Conservation (phyloP, 805 yeast species). For the Metschnikowia kofuensis region DNA sequence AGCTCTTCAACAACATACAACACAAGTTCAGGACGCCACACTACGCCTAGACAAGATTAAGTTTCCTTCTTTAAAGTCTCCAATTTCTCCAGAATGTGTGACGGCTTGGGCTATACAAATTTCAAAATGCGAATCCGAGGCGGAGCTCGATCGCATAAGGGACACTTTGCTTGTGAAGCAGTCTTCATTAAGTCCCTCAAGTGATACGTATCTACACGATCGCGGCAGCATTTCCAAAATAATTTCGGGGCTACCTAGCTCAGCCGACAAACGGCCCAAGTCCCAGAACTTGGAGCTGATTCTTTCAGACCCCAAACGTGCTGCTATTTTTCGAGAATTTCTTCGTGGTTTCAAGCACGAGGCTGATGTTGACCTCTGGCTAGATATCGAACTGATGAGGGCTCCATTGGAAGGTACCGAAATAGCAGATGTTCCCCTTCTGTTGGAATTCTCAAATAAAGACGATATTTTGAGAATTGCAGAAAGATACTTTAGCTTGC, state of each 20-base stretch:
- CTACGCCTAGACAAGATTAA: background rate
- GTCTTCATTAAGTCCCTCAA: background rate
- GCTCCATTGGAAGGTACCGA: conserved; percentile 64
- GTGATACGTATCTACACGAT: background rate
- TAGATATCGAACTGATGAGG: conserved; percentile 60
- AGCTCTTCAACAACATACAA: conserved; percentile 65
- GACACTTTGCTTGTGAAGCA: background rate
- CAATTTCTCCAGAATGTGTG: conserved; percentile 2
- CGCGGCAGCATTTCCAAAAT: conserved; percentile 1
- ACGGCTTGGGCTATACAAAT: conserved; percentile 6
- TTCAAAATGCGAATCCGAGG: background rate
- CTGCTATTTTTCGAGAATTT: conserved; percentile 15
- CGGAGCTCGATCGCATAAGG: background rate
- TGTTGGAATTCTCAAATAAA: conserved; percentile 43
- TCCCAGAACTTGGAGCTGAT: conserved; percentile 9
- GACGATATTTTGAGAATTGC: conserved; percentile 55
- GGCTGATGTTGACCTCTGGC: conserved; percentile 55
- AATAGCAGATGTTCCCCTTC: conserved; percentile 29
- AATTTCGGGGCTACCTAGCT: background rate
- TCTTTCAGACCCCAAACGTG: conserved; percentile 8
- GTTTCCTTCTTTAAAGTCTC: conserved; percentile 6
- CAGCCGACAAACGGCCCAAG: background rate
- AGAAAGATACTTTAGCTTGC: conserved; percentile 36
- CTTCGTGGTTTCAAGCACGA: conserved; percentile 13
- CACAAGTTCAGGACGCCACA: conserved; percentile 6